These are phyloP conservation scores for Verticillium isaacii DNA, from an alignment of 2,329 filamentous ascomycete species.

Conservation along the genomic window DNA sequence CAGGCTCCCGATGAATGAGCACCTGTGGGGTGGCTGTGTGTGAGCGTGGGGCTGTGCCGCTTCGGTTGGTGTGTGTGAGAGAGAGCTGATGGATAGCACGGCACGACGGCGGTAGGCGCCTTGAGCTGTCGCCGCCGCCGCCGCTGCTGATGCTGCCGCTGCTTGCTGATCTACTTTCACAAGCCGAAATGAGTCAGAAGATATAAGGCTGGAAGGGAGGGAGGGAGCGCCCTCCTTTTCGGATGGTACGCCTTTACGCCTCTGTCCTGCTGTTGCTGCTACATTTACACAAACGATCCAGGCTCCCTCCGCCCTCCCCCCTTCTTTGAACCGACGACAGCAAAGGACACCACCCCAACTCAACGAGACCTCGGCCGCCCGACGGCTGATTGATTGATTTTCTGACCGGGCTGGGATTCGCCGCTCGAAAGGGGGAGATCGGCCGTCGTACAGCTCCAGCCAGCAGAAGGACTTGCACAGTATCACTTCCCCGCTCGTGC, in stretches of 20 bases:
- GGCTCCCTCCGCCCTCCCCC: too few relatives aligned
- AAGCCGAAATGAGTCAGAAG: neutral
- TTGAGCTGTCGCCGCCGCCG: neutral
- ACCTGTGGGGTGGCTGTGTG: neutral
- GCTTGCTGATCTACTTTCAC: neutral
- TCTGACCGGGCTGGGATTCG: too few relatives aligned
- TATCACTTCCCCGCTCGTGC: neutral
- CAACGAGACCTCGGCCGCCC: too few relatives aligned
- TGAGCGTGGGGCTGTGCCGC: neutral
- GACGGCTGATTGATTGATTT: too few relatives aligned
- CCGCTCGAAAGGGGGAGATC: neutral
- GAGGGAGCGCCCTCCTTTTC: too few relatives aligned
- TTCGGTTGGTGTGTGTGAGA: neutral
- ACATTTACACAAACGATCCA: too few relatives aligned
- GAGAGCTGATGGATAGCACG: neutral
- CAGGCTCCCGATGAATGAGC: neutral
- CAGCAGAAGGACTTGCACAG: neutral
- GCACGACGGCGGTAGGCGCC: neutral
- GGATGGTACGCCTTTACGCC: too few relatives aligned
- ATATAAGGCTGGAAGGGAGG: neutral
- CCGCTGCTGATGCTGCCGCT: neutral
- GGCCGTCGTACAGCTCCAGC: neutral
- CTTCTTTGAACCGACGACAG: too few relatives aligned
- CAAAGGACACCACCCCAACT: too few relatives aligned
- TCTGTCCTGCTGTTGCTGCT: too few relatives aligned